Base-by-base conservation (phyloP, 345 rosid genomes). In the Heritiera fomes region DNA sequence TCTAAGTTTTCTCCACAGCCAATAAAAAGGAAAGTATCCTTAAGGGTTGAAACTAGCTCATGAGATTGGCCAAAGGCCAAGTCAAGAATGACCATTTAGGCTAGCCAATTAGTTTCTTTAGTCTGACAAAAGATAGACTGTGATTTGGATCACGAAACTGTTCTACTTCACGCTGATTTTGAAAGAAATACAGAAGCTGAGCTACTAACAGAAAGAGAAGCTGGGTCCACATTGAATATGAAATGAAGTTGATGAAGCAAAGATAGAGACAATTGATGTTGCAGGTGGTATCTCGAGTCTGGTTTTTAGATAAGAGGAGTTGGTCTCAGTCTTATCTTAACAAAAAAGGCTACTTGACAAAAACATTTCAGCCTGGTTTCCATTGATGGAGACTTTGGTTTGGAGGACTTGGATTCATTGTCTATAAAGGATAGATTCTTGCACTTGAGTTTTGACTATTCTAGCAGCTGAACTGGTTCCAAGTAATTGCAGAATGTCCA, bases 311-410 rank as follows among this genome's bases (percentile, higher is more conserved):
- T 71, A 52, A 45, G 34, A 40, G 4, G 75, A 52, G 75, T 32
- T 50, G 61, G 61, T 52, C 75, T 71, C 46, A 4, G 6, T 71
- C 75, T 71, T 52, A 71, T 71, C 75, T 50, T 7, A 49, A 28
- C 34, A 11, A 13, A 61, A 30, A 61, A 12, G 2, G 40, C 18
- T 28, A 61, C 14, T 3, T 3, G 66, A 61, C 66, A 47, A 7
- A 47, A 20, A n/a, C 9, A 13, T 23, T 49, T 47, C 11, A 28
- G 56, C 50, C 41, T 49, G 0, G 46, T 18, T 23, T 23, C 28
- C 28, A 23, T 23, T 23, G 75, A 71, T 32, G 62, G 62, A 17
- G 75, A 52, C 61, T 67, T 41, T n/a, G 75, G 14, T 32, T 52
- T 32, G 43, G 61, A 12, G 9, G 23, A 49, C 0, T 47, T 30